A percentile compares a stretch with the other conserved stretches of the same genome.
Evolutionary conservation across 495 filamentous ascomycete species (phyloP).

Genomic region (Cercophora newfieldiana): DNA sequence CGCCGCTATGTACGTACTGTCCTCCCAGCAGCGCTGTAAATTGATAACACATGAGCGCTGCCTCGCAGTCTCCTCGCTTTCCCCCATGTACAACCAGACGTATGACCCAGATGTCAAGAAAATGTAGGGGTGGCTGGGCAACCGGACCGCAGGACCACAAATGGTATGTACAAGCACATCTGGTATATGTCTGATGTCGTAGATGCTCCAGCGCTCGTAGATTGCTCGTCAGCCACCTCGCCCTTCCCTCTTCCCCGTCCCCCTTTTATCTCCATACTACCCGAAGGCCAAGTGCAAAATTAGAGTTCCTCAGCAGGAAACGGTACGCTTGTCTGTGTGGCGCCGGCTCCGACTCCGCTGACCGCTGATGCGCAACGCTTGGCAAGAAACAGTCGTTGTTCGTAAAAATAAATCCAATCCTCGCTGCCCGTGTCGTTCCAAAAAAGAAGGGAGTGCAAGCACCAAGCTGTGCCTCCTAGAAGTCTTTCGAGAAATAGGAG

Average conservation of each 20-base stretch:
- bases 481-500: background rate
- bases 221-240: background rate
- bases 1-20: conserved; percentile 21
- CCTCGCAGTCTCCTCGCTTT: conserved; percentile 3
- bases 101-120: conserved; percentile 6
- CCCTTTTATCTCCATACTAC: background rate
- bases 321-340: background rate
- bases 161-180: conserved; percentile 16
- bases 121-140: conserved; percentile 1
- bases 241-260: background rate
- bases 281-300: background rate
- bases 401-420: background rate
- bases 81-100: conserved; percentile 11
- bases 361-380: background rate
- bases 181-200: background rate
- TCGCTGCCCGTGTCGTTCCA: background rate
- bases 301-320: background rate
- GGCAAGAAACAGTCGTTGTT: background rate
- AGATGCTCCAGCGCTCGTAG: background rate
- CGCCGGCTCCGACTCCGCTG: background rate
- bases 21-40: conserved; percentile 19
- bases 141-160: conserved; percentile 2
- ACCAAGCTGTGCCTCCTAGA: background rate
- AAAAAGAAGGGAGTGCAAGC: background rate
- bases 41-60: conserved; percentile 9